Percentiles rank a stretch among this genome's conserved stretches.
Evolutionary conservation across 768 basidiomycete species (phyloP).

Genomic region (Tulasnella sp.): DNA sequence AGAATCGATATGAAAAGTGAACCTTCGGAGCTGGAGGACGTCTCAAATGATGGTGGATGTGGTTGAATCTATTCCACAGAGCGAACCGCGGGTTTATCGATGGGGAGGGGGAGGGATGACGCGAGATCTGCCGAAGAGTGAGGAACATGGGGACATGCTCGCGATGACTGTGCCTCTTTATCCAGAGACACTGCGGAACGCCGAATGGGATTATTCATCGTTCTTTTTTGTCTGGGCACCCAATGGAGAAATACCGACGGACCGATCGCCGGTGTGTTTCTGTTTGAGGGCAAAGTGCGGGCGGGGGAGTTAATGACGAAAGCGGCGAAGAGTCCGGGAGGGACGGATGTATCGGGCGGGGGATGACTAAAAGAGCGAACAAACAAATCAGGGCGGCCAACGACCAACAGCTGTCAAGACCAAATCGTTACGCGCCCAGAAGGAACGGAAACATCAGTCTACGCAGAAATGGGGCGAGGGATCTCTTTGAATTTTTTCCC

Average conservation of each 20-base stretch:
- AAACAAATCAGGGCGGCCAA: neutral
- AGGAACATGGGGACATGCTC: neutral
- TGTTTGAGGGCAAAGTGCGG: neutral
- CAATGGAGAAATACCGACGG: neutral
- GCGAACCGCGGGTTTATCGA: neutral
- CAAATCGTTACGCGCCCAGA: neutral
- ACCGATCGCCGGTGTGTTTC: neutral
- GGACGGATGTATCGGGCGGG: neutral
- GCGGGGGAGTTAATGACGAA: neutral
- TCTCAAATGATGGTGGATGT: neutral
- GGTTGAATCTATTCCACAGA: neutral
- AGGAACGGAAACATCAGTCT: neutral
- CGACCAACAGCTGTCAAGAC: neutral
- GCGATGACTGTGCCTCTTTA: neutral
- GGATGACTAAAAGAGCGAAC: neutral
- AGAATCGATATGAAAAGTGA: neutral
- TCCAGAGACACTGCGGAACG: neutral
- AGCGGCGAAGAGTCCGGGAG: neutral
- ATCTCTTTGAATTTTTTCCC: neutral
- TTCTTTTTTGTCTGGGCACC: neutral
- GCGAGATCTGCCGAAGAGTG: neutral
- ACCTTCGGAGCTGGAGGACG: neutral
- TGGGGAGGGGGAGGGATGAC: neutral
- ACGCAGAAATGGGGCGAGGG: neutral
- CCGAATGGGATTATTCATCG: neutral